Percentiles rank a stretch among this genome's conserved stretches.
phyloP scores from a whole-genome alignment of 1,284 basidiomycete species.

The Ceratorhiza oryzae-sativae region DNA sequence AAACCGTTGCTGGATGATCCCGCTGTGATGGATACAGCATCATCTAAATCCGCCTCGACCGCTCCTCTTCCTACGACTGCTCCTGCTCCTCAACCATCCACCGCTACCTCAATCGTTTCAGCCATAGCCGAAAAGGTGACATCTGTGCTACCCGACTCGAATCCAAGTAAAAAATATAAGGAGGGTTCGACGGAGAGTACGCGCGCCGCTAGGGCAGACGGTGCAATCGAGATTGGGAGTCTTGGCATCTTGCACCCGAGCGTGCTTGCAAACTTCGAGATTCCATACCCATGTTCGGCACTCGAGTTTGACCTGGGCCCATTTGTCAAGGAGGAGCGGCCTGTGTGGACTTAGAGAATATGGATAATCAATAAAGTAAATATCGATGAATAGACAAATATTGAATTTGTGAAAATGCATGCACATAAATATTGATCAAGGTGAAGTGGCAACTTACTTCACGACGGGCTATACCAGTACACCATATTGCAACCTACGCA shows the following conservation, averaged over 20 bases:
- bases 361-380: background rate
- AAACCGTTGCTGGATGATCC: constrained; percentile 26
- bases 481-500: too few species aligned
- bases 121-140: constrained; percentile 49
- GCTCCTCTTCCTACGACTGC: constrained; percentile 45
- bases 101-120: constrained; percentile 51
- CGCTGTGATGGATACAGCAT: constrained; percentile 21
- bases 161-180: constrained; percentile 46
- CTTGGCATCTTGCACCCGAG: constrained; percentile 90
- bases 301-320: constrained; percentile 94
- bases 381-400: constrained; percentile 7
- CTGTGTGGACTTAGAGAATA: constrained; percentile 40
- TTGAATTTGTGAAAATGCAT: background rate
- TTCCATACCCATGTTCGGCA: constrained; percentile 93
- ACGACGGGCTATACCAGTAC: too few species aligned
- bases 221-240: constrained; percentile 78
- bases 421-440: background rate
- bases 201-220: constrained; percentile 47
- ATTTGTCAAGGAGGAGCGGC: constrained; percentile 75
- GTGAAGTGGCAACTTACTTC: too few species aligned
- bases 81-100: constrained; percentile 43
- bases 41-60: constrained; percentile 44
- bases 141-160: constrained; percentile 48
- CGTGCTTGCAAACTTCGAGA: constrained; percentile 92
- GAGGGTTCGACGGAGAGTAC: constrained; percentile 53